A percentile compares a stretch with the other conserved stretches of the same genome.
Conservation (phyloP, 208 protist species). For the Acanthamoeba culbertsoni region DNA sequence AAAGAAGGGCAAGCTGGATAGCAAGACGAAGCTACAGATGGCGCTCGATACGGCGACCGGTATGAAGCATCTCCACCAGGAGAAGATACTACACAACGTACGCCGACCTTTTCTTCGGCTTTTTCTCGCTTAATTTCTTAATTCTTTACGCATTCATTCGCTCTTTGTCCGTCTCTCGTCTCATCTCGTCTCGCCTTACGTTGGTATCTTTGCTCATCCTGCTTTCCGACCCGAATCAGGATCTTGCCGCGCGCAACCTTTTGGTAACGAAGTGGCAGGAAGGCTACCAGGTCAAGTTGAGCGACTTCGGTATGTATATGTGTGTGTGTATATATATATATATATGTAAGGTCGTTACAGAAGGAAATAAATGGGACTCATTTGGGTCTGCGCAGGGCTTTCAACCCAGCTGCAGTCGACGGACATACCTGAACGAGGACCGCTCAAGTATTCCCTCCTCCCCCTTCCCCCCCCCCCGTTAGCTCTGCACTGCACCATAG, state of each 20-base stretch:
- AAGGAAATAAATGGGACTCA: background rate
- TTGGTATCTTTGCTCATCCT: no score
- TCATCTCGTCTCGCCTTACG: no score
- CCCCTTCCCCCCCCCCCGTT: no score
- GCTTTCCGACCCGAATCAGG: background rate
- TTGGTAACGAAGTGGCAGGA: background rate
- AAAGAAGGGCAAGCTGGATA: background rate
- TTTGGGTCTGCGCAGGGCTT: background rate
- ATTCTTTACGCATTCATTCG: background rate
- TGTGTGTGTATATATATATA: background rate
- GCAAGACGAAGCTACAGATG: background rate
- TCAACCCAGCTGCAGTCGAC: background rate
- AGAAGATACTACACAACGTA: conserved; percentile 34
- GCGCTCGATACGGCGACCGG: background rate
- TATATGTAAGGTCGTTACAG: background rate
- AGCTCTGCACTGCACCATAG: background rate
- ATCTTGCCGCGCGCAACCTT: background rate
- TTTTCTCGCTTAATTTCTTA: background rate
- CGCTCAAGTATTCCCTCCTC: conserved; percentile 16
- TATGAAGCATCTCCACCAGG: background rate
- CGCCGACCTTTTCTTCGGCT: background rate
- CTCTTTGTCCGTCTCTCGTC: no score
- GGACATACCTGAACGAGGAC: background rate
- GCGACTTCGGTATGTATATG: background rate
- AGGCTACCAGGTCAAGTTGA: background rate